Evolutionary conservation across 1,284 basidiomycete genomes (phyloP), one percentile per base, ranked within the genome.

Genomic region (Trichosporon ovoides): DNA sequence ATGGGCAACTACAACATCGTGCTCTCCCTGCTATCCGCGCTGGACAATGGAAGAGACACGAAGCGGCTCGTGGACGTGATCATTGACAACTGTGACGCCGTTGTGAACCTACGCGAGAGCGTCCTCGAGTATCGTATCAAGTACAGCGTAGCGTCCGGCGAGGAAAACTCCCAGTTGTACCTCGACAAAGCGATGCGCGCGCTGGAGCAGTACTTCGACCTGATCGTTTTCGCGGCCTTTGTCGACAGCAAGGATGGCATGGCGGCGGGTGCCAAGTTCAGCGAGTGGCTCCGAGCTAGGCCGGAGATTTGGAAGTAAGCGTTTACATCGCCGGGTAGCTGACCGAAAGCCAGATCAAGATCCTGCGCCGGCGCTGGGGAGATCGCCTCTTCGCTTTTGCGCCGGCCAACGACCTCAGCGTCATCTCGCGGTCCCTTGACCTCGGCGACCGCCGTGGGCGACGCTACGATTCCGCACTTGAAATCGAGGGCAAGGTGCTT

Each of bases 301-400:
- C 87, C 88, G 7, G 95, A 98, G 74, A 93, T 98, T 38, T 94
- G 89, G 87, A 94, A 90, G 91, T 91, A 71, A 75, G 89, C 74
- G 24, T 52, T 2, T 55, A 53, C 7, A 62, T 38, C 58, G 57
- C 49, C 16, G 53, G 35, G 4, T 1, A 10, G 33, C 59, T 57
- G 16, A 58, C 52, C n/a, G 19, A 54, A 38, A 92, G 90, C 68
- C 91, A 94, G 81, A 85, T 96, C 63, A 84, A 82, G 64, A 88
- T 91, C 70, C 80, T 98, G 58, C 84, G 78, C n/a, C 68, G 91
- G 56, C 90, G 88, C 69, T 81, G 84, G 58, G 86, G 88, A 2
- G 87, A 87, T 20, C 81, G 87, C 2, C 79, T 96, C 56, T 91
- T 87, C 62, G 84, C 94, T 7, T 97, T 97, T 71, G 84, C 88